Conservation (phyloP, 2,329 filamentous ascomycete species). For the Monosporascus sp. region DNA sequence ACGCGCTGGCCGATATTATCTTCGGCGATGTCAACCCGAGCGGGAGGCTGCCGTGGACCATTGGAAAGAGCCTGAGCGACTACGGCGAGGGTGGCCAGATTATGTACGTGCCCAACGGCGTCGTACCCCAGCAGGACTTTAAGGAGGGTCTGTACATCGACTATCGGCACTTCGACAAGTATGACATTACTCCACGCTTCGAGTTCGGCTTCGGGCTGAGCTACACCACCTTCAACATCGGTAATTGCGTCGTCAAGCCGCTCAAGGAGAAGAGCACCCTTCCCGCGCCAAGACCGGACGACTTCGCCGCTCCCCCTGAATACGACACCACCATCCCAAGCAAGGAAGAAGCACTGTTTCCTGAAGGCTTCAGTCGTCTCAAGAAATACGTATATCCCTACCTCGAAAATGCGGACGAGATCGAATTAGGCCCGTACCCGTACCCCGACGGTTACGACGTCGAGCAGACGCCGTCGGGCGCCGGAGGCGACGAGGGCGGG, state of each 20-base stretch:
- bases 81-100: constrained; percentile 70
- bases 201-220: constrained; percentile 84
- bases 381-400: constrained; percentile 73
- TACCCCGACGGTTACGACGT: constrained; percentile 54
- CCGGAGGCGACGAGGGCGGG: constrained; percentile 65
- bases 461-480: constrained; percentile 48
- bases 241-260: constrained; percentile 43
- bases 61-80: constrained; percentile 68
- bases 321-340: constrained; percentile 53
- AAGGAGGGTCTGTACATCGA: constrained; percentile 81
- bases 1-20: constrained; percentile 73
- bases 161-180: constrained; percentile 83
- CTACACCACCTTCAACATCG: constrained; percentile 69
- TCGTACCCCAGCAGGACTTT: constrained; percentile 78
- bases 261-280: constrained; percentile 42
- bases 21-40: constrained; percentile 74
- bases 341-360: constrained; percentile 55
- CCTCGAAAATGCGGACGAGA: constrained; percentile 45
- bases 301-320: constrained; percentile 42
- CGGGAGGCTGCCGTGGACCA: constrained; percentile 84
- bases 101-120: constrained; percentile 62
- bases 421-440: constrained; percentile 34
- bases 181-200: constrained; percentile 68
- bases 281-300: constrained; percentile 34
- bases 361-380: constrained; percentile 53